Evolutionary conservation across 2,329 filamentous ascomycete genomes (phyloP), one percentile per base, ranked within the genome.

Genomic region (Fusarium denticulatum): DNA sequence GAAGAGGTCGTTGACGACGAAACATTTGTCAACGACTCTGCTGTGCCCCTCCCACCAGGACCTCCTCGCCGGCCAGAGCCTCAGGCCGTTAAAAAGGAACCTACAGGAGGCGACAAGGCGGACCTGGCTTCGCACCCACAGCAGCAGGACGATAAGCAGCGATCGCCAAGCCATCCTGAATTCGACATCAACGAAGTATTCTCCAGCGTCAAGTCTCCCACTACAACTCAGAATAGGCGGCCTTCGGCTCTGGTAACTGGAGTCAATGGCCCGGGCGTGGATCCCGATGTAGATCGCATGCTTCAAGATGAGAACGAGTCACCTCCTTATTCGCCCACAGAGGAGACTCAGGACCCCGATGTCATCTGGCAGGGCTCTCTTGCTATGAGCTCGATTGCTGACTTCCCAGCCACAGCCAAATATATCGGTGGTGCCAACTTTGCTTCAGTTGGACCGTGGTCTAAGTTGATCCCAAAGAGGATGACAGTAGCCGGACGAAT

Each of bases 181-280:
- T 97, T 97, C 77, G 93, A 97, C 78, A 94, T 97, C 79, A 92
- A 94, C 77, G 93, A 93, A 69, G 94, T 97, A 32, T 96, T 95
- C 81, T 93, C 91, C 10, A 93, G 92, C 73, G 94, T 97, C 45
- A 91, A 92, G 76, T 96, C 94, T 5, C 94, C 95, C 73, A 85
- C 88, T 57, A 80, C 82, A 65, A 82, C 86, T 53, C 82, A 83
- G 7, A 83, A 81, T 71, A 85, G 86, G 45, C 85, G 86, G 50
- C 82, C 85, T 46, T 90, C 86, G 52, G 83, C 88, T 61, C 83
- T 85, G 40, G 81, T 83, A 46, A 73, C 81, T 76, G 80, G 84
- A 20, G 82, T 85, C 11, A 83, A 85, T 63, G 89, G 91, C 3
- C 88, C 92, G 3, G 92, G 90, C 22, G 90, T 93, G 20, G 96